Percentiles rank a stretch among this genome's conserved stretches.
phyloP scores from a whole-genome alignment of 2,329 filamentous ascomycete species.

The Berkeleyomyces rouxiae region DNA sequence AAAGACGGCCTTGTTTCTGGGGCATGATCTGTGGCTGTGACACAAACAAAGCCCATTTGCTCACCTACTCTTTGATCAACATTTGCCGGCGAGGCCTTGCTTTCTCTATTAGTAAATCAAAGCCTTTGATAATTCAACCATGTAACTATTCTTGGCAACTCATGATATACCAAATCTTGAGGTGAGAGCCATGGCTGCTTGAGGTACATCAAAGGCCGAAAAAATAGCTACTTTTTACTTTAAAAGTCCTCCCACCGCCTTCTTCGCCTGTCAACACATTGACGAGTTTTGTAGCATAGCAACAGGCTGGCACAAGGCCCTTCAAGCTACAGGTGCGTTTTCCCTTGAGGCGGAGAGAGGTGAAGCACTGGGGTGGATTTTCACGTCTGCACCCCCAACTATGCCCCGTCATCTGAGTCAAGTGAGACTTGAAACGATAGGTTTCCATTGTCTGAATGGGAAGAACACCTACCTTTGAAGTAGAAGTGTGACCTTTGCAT shows the following conservation, averaged over 20 bases:
- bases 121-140: no score
- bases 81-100: neutral
- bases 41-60: neutral
- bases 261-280: neutral
- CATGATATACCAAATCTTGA: no score
- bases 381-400: neutral
- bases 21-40: neutral
- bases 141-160: no score
- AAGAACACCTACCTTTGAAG: neutral
- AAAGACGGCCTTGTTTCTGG: neutral
- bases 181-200: neutral
- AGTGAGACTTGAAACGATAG: neutral
- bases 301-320: neutral
- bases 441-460: neutral
- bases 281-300: neutral
- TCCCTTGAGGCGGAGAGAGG: neutral
- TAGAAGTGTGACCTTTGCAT: no score
- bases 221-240: neutral
- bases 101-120: neutral
- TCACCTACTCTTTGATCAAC: neutral
- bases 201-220: neutral
- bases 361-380: neutral
- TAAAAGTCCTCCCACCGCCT: neutral
- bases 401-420: neutral
- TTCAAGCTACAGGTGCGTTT: no score